phyloP scores from a whole-genome alignment of 129 eudicot genomes.

The Dittrichia graveolens region DNA sequence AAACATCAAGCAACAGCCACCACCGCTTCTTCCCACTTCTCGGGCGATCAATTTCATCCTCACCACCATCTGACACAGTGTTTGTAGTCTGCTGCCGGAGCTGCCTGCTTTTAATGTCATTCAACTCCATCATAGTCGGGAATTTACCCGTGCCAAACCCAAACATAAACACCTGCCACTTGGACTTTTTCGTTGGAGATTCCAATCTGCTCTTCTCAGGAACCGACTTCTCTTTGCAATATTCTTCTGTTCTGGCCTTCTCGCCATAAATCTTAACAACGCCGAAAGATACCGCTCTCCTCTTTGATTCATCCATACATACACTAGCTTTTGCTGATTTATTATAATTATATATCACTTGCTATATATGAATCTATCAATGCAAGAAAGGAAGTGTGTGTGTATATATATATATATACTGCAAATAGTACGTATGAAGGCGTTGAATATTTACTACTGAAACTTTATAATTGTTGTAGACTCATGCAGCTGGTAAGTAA shows the following conservation, averaged over 20 bases:
- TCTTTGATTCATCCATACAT: constrained; percentile 11
- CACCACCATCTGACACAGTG: neutral
- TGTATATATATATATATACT: too few species aligned
- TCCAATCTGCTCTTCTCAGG: constrained; percentile 5
- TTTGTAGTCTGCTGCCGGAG: constrained; percentile 19
- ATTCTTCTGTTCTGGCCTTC: neutral
- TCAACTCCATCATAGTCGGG: constrained; percentile 38
- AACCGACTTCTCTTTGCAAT: neutral
- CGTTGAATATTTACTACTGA: too few species aligned
- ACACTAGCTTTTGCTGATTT: too few species aligned
- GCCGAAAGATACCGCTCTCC: constrained; percentile 8
- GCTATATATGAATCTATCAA: neutral
- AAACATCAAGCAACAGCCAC: constrained; percentile 44
- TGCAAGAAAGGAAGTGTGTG: too few species aligned
- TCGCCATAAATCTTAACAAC: neutral
- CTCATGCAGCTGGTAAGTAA: too few species aligned
- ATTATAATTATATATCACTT: neutral
- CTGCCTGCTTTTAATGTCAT: constrained; percentile 58
- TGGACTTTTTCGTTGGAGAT: constrained; percentile 31
- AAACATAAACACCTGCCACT: constrained; percentile 41
- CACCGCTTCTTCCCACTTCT: constrained; percentile 21
- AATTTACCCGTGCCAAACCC: constrained; percentile 34
- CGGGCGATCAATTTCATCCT: neutral
- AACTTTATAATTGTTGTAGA: too few species aligned
- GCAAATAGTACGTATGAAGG: too few species aligned